Percentiles rank a stretch among this genome's conserved stretches.
These are phyloP conservation scores for Metschnikowia drakensbergensis DNA, from an alignment of 805 yeast genomes.

Conservation along the genomic window DNA sequence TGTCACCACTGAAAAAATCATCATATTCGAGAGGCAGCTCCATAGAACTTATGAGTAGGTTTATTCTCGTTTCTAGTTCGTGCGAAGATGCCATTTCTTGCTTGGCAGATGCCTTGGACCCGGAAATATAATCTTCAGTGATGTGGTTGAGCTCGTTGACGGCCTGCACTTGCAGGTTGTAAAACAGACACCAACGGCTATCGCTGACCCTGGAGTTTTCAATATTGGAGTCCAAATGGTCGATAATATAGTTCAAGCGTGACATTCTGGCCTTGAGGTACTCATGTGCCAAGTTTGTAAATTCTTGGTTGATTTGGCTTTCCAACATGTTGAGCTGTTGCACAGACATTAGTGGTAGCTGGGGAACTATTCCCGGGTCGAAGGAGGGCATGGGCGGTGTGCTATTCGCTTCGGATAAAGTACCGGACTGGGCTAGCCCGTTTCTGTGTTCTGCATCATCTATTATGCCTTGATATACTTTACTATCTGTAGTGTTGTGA, in stretches of 20 bases:
- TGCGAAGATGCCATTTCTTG: slow-evolving; percentile 8
- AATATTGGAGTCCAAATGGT: slow-evolving; percentile 23
- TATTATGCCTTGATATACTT: not conserved
- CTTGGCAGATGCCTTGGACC: not conserved
- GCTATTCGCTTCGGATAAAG: not conserved
- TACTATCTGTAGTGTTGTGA: slow-evolving; percentile 2
- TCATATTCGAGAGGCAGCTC: slow-evolving; percentile 37
- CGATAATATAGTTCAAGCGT: slow-evolving; percentile 27
- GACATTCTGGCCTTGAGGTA: slow-evolving; percentile 28
- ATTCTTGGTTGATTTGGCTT: slow-evolving; percentile 21
- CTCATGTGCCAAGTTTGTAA: slow-evolving; percentile 20
- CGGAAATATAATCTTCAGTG: slow-evolving; percentile 29
- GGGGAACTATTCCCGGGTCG: slow-evolving; percentile 13
- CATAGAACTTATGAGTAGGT: slow-evolving; percentile 25
- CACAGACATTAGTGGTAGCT: slow-evolving; percentile 20
- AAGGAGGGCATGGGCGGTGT: slow-evolving; percentile 2
- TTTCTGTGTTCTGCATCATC: not conserved
- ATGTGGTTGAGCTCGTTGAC: slow-evolving; percentile 30
- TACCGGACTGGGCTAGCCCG: no score
- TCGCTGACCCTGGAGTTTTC: slow-evolving; percentile 27
- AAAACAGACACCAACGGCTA: slow-evolving; percentile 31
- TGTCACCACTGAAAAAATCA: slow-evolving; percentile 18
- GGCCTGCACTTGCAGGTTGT: slow-evolving; percentile 32
- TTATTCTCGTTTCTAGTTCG: slow-evolving; percentile 32
- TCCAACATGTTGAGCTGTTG: slow-evolving; percentile 26